Conservation (phyloP, 176 grass and related monocot genomes). For the Oryza australiensis region DNA sequence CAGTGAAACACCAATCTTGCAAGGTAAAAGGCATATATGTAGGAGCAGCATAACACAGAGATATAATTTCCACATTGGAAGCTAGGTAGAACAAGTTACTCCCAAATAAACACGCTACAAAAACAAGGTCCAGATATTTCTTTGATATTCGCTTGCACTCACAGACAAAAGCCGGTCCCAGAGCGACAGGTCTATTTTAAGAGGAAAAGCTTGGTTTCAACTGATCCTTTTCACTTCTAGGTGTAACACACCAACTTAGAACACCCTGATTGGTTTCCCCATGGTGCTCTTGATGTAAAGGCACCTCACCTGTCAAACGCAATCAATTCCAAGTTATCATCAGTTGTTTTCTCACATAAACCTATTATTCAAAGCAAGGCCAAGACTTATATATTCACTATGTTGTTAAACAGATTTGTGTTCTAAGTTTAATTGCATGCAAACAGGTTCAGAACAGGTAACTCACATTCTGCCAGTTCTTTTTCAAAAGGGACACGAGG, state of each 20-base stretch:
- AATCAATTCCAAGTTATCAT: neutral
- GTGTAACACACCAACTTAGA: neutral
- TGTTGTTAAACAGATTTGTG: neutral
- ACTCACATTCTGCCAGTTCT: neutral
- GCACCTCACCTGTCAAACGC: neutral
- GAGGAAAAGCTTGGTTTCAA: neutral
- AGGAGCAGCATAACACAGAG: neutral
- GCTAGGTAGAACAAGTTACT: neutral
- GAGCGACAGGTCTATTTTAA: neutral
- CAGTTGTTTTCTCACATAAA: neutral
- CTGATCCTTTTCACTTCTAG: too few species aligned
- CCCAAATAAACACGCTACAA: neutral
- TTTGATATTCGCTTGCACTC: neutral
- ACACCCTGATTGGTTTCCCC: neutral
- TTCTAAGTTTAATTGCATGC: neutral
- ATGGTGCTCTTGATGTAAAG: neutral
- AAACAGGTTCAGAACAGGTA: neutral
- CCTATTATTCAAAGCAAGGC: neutral
- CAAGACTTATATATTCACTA: too few species aligned
- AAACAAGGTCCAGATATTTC: neutral
- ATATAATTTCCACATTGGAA: neutral
- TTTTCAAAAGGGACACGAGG: neutral
- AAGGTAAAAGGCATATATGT: neutral
- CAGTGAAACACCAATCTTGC: neutral
- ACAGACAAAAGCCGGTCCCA: neutral